Base-by-base conservation (phyloP, 2,329 filamentous ascomycete genomes). In the Phaeosphaeria sp. region DNA sequence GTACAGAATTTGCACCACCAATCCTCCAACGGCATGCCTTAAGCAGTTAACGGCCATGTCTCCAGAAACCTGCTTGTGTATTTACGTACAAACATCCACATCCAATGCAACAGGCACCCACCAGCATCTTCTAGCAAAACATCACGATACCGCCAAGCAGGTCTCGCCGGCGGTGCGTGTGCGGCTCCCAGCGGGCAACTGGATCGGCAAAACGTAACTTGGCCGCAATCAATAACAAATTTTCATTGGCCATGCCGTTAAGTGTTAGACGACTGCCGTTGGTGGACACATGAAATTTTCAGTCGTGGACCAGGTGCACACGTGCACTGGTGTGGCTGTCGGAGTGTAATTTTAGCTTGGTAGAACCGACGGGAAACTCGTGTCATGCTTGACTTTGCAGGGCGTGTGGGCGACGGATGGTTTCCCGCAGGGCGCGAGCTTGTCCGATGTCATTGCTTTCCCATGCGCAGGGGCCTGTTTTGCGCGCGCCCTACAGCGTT, bases 1-100 rank as follows among this genome's bases (percentile, higher is more conserved):
- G 39, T 15, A 53, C 52, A 50, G 56, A 51, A 17, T 22, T 30
- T 33, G 46, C 24, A 57, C 44, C 58, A 27, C 59, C 56, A 66
- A 55, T 55, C 64, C 64, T 59, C 61, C 64, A 66, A 64, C 52
- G 61, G 61, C 55, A 60, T 55, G 54, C 49, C 24, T 60, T 59
- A 57, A 64, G 55, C 64, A 66, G 36, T 66, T 66, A 63, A 64
- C 46, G 59, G 61, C 56, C 55, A 50, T 30, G 17, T 53, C 22
- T 36, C 53, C 56, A 53, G 30, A 39, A 24, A n/a, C 17, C 43
- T 42, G 44, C 18, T 46, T 13, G 15, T 22, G 40, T 21, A 27
- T 60, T 66, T 66, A 66, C 64, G 64, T 66, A 66, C 64, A 64
- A 66, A 50, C 64, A 66, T 66, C 61, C 64, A 63, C 64, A 57